Conservation (phyloP, 495 filamentous ascomycete species). For the Trypethelium eluteriae region DNA sequence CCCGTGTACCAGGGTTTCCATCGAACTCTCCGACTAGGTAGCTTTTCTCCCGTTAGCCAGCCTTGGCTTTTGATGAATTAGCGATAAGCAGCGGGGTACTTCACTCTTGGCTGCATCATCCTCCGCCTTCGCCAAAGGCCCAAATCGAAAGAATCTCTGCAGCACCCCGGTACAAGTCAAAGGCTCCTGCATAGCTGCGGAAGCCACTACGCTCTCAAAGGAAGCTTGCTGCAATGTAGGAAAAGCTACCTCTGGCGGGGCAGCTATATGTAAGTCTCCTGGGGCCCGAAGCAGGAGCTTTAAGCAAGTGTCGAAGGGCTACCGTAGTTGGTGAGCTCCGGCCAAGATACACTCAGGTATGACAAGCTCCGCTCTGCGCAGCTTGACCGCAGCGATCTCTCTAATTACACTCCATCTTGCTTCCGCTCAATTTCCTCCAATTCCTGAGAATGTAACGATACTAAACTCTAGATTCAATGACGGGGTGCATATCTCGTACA, state of each 20-base stretch:
- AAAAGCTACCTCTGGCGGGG: background rate
- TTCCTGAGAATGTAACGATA: slow-evolving; percentile 14
- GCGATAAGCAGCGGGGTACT: slow-evolving; percentile 7
- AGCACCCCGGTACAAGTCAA: background rate
- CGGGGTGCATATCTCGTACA: slow-evolving; percentile 56
- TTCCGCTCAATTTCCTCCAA: slow-evolving; percentile 14
- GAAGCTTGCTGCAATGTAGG: slow-evolving; percentile 8
- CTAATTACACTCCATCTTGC: slow-evolving; percentile 2
- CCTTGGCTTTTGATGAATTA: background rate
- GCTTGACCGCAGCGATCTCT: background rate
- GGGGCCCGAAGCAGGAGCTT: background rate
- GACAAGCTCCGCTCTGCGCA: slow-evolving; percentile 3
- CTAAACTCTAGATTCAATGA: slow-evolving; percentile 51
- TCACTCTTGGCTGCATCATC: background rate
- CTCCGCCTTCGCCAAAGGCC: background rate
- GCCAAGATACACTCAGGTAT: background rate
- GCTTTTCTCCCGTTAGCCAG: background rate
- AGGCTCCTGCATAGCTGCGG: background rate
- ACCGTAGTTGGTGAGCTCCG: slow-evolving; percentile 2
- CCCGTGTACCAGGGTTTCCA: background rate
- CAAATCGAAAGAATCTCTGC: background rate
- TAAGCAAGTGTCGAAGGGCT: background rate
- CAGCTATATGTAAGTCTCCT: slow-evolving; percentile 8
- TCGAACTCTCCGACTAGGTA: background rate
- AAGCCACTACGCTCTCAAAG: slow-evolving; percentile 6